Evolutionary conservation across 2,329 filamentous ascomycete genomes (phyloP), one percentile per base, ranked within the genome.

Genomic region (Raffaelea deltoideospora): DNA sequence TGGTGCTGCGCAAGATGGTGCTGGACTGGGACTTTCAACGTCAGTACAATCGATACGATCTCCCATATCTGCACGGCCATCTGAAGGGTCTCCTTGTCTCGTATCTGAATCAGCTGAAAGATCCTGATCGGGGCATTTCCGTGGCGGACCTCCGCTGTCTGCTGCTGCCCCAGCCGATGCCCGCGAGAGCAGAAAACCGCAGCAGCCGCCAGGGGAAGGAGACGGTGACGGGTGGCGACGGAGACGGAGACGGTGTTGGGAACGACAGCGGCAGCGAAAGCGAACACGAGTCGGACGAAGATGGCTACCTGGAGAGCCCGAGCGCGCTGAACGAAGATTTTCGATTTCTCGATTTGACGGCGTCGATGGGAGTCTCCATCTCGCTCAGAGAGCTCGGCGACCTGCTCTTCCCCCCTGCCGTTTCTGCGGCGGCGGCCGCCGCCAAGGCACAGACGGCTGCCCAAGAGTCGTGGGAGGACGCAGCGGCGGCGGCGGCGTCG

Each of bases 1-100:
- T 65, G 20, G 54, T 63, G 18, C 52, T 78, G 37, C 59, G 63
- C 40, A 55, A 52, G 33, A 60, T 77, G 44, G 69, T 63, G 5
- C 44, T 51, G 3, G 62, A 72, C 41, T 78, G 73, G 73, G 57
- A 61, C 14, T 57, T 65, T 37, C 67, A 76, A 44, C 57, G 60
- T 18, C 57, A 62, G 27, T 76, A 71, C 53, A 66, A 75, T 48
- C 63, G 59, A 40, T 65, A 74, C 43, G 65, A 74, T 48, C 53
- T 78, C 32, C 68, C 66, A 39, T 62, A 63, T 30, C 47, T 78
- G 28, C 71, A 72, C 5, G 66, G 60, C 28, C 61, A 65, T 39
- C 45, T 76, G 27, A 64, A 72, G 39, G 57, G 62, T 24, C 59
- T 64, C 10, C 51, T 78, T 17, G 51, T 76, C 27, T 59, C 63